Evolutionary conservation across 2,329 filamentous ascomycete species (phyloP), one percentile per base, ranked within the genome.

Genomic region (Paecilomyces sp.): DNA sequence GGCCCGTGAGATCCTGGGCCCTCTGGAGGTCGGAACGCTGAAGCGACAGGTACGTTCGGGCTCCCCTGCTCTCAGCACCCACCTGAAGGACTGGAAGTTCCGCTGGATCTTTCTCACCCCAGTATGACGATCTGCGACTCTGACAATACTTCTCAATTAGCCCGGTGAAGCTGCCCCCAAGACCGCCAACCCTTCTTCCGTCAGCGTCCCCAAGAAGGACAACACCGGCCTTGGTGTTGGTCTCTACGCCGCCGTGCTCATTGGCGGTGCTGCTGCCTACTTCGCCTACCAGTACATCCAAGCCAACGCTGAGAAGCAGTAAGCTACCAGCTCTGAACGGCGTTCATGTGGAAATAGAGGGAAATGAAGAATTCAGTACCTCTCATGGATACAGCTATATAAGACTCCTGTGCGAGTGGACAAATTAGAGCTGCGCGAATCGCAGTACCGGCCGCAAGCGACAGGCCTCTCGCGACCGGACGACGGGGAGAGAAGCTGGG

Each of bases 1-100:
- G 83, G 94, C 94, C 67, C 89, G 94, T 67, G 93, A 97, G 82
- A 93, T 96, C 67, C 87, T 99, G 60, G 87, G 89, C 33, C 85
- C 86, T 71, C 81, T 96, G 65, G 78, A 87, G 57, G 83, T 94
- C 66, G 92, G 91, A 65, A 82, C 74, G 41, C 78, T 97, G 76
- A 95, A 96, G 87, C 85, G 91, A 76, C 75, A 85, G 82, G 91
- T 95, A 84, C 71, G 9, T 55, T 57, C 22, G 22, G 53, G 18
- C 50, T 8, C 25, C 15, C 9, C n/a, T 52, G 18, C 31, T 6
- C n/a, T n/a, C 15, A 47, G 2, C 5, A 47, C 36, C 36, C n/a
- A n/a, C 15, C 36, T 8, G 15, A 47, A 47, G 6, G 18, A 41
- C 11, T 15, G 25, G 6, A 33, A 33, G 13, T n/a, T 47, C 13